Base-by-base conservation (phyloP, 108 stramenopile genomes). In the Pseudonitzschia multistriata region DNA sequence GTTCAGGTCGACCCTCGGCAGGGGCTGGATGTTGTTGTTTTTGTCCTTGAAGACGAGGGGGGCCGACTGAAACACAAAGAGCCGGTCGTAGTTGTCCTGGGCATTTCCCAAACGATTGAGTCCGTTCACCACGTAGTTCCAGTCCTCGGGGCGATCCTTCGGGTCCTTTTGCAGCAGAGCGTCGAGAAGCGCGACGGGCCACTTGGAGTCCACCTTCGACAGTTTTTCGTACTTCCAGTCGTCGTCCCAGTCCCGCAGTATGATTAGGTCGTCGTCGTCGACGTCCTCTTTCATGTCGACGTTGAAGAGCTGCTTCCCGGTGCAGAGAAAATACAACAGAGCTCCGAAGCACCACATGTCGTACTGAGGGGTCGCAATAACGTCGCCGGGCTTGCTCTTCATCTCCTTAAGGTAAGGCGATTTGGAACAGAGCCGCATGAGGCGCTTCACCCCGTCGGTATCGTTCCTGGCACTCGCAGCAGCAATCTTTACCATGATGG, bases 271-370 rank as follows among this genome's bases (percentile, higher is more conserved):
- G 15, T 62, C 47, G 17, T 70, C 62, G 34, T 71, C 59, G 0
- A 71, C 60, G 22, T 71, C 60, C 29, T 71, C 70, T 21, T 49
- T 50, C 33, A 40, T 35, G 40, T 76, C 62, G 17, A 63, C 48
- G 45, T 76, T 70, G 40, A 76, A 76, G 11, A 76, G 63, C 37
- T 61, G 45, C 30, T 37, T 47, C n/a, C 75, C 75, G 0, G 75
- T 70, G 31, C 39, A 70, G 0, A 76, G 52, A 55, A 39, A 37
- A 53, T 63, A 76, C 49, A 76, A 28, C 40, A 76, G 36, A 0
- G 33, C 59, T 31, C 75, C 75, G 30, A 76, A 71, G 25, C 70
- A 63, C 75, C 75, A 76, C 62, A 76, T 76, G 33, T 76, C 75
- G 37, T 70, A 71, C 29, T 35, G 35, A 15, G 47, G 28, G 37